These are phyloP conservation scores for Saitoella complicata DNA, from an alignment of 805 yeast genomes.

Conservation along the genomic window DNA sequence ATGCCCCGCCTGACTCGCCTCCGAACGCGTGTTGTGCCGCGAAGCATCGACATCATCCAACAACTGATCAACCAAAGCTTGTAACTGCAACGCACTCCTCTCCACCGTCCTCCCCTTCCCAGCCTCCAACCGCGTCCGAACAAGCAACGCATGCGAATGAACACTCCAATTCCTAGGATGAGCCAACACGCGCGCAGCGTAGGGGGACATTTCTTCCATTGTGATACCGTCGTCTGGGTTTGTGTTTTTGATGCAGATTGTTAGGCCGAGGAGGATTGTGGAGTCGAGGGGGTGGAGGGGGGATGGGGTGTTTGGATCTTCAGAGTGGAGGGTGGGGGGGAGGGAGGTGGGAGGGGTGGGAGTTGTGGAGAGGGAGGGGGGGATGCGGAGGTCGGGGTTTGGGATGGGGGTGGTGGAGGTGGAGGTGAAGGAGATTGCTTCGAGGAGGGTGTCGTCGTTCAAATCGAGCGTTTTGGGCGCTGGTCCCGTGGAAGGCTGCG, in stretches of 20 bases:
- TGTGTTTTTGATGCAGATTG: slow-evolving; percentile 45
- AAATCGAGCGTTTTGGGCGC: slow-evolving; percentile 1
- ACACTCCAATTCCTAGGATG: slow-evolving; percentile 52
- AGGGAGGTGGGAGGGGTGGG: slow-evolving; percentile 35
- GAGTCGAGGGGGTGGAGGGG: slow-evolving; percentile 50
- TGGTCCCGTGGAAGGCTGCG: too few relatives aligned
- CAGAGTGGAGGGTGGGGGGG: slow-evolving; percentile 8
- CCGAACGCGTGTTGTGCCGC: neutral
- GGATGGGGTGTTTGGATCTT: slow-evolving; percentile 75
- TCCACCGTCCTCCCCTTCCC: slow-evolving; percentile 73
- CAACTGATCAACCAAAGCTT: slow-evolving; percentile 75
- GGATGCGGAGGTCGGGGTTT: slow-evolving; percentile 24
- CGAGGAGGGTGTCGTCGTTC: slow-evolving; percentile 2
- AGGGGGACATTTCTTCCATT: slow-evolving; percentile 68
- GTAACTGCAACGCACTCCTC: slow-evolving; percentile 86
- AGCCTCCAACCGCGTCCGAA: slow-evolving; percentile 71
- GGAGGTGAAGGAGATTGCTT: slow-evolving; percentile 6
- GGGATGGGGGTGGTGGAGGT: slow-evolving; percentile 1
- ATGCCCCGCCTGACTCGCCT: slow-evolving; percentile 24
- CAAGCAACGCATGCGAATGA: slow-evolving; percentile 75
- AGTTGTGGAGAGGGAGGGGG: slow-evolving; percentile 65
- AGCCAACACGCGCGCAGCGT: slow-evolving; percentile 56
- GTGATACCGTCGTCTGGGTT: slow-evolving; percentile 58
- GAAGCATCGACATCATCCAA: slow-evolving; percentile 30
- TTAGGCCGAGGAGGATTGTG: slow-evolving; percentile 55